Evolutionary conservation across 169 alveolate species (phyloP).

Genomic region (Babesia ovata): DNA sequence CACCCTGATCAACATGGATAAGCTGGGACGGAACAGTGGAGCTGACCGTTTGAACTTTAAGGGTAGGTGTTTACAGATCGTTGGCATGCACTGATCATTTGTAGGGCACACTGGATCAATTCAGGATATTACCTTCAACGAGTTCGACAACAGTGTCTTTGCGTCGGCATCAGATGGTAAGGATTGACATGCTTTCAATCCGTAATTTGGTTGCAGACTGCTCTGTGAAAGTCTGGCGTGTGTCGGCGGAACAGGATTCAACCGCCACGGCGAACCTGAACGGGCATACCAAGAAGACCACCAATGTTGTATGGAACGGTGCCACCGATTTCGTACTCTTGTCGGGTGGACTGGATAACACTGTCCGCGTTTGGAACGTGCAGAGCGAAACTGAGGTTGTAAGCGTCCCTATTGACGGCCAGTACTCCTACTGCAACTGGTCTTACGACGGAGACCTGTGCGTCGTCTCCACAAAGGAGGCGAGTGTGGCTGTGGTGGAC

Average conservation of each 20-base stretch:
- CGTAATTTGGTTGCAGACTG: conserved; percentile 23
- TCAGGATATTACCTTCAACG: conserved; percentile 72
- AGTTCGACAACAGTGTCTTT: conserved; percentile 63
- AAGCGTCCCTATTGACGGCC: conserved; percentile 55
- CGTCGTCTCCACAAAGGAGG: conserved; percentile 59
- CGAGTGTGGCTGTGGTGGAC: conserved; percentile 53
- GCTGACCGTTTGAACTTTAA: conserved; percentile 64
- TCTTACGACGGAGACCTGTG: conserved; percentile 63
- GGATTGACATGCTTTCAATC: neutral
- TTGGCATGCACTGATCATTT: neutral
- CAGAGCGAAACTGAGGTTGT: conserved; percentile 60
- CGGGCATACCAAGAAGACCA: conserved; percentile 75
- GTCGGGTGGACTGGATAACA: conserved; percentile 68
- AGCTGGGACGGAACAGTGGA: conserved; percentile 64
- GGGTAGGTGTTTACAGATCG: conserved; percentile 41
- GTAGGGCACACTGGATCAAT: conserved; percentile 71
- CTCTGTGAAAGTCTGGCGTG: conserved; percentile 71
- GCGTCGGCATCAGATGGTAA: conserved; percentile 78
- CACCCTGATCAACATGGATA: conserved; percentile 62
- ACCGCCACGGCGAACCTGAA: conserved; percentile 56
- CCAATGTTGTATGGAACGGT: conserved; percentile 75
- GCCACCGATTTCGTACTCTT: conserved; percentile 65
- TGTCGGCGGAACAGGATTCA: conserved; percentile 37
- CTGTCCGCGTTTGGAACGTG: conserved; percentile 74
- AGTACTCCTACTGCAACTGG: conserved; percentile 73